Conservation (phyloP, 2,329 filamentous ascomycete species). For the Alternaria ventricosa region DNA sequence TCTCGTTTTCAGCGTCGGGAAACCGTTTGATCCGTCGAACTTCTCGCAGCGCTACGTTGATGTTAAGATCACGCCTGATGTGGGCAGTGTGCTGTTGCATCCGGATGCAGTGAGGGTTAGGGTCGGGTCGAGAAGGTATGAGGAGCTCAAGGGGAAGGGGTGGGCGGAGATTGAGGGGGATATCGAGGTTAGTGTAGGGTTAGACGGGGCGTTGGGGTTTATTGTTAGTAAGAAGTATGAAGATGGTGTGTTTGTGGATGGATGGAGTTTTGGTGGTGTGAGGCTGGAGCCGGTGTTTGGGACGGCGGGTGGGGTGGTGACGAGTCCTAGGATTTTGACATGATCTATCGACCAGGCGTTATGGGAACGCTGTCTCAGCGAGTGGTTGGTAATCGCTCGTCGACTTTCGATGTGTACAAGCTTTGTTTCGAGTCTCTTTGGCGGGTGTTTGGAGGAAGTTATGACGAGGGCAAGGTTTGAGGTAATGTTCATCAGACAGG, state of each 20-base stretch:
- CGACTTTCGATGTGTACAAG: not conserved
- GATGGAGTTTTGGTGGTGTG: conserved; percentile 50
- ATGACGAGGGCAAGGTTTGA: not conserved
- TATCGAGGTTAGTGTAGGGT: conserved; percentile 43
- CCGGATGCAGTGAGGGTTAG: conserved; percentile 48
- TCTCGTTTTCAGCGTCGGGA: conserved; percentile 47
- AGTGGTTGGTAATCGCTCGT: not conserved
- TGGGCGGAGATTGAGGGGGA: conserved; percentile 50
- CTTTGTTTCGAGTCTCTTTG: not conserved
- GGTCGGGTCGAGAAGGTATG: conserved; percentile 38
- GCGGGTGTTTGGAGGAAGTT: not conserved
- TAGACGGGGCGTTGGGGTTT: conserved; percentile 48
- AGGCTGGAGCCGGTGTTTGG: conserved; percentile 46
- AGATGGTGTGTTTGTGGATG: conserved; percentile 40
- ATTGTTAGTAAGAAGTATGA: conserved; percentile 45
- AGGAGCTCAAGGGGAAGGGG: conserved; percentile 38
- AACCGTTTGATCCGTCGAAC: conserved; percentile 41
- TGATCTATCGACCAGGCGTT: not conserved
- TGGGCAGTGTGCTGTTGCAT: conserved; percentile 46
- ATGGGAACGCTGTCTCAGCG: not conserved
- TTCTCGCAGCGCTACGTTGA: conserved; percentile 46
- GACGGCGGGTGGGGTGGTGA: not conserved
- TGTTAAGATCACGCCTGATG: conserved; percentile 48
- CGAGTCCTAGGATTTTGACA: conserved; percentile 11
- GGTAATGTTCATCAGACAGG: not conserved